Percentiles rank a stretch among this genome's conserved stretches.
Evolutionary conservation across 2,329 filamentous ascomycete genomes (phyloP).

Genomic region (Aspergillus pseudoglaucus): DNA sequence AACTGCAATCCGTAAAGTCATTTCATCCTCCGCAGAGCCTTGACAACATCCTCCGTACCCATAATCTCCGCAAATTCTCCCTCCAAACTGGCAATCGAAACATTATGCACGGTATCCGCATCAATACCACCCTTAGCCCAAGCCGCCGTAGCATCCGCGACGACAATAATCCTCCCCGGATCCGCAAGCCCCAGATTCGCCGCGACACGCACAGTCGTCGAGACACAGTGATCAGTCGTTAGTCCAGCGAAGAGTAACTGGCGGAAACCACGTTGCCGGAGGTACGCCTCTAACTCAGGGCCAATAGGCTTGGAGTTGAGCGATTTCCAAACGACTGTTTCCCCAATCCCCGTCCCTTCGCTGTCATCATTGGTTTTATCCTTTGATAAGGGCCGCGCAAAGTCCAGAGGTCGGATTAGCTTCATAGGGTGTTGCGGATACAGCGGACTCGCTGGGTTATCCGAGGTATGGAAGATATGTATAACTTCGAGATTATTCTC

Average conservation of each 20-base stretch:
- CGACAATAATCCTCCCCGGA: constrained; percentile 34
- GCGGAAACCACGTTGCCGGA: constrained; percentile 28
- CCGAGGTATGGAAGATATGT: constrained; percentile 43
- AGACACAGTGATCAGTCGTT: constrained; percentile 47
- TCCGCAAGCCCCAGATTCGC: constrained; percentile 41
- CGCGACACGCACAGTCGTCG: constrained; percentile 44
- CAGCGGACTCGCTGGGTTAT: constrained; percentile 27
- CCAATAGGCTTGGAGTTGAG: constrained; percentile 45
- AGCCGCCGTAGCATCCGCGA: constrained; percentile 43
- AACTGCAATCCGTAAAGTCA: background rate
- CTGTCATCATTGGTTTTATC: background rate
- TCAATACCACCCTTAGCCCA: constrained; percentile 39
- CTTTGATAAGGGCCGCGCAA: constrained; percentile 18
- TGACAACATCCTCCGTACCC: constrained; percentile 32
- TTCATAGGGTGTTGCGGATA: constrained; percentile 26
- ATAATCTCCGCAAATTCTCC: constrained; percentile 42
- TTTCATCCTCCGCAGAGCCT: constrained; percentile 13
- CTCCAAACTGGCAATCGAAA: constrained; percentile 40
- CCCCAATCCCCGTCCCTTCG: constrained; percentile 18
- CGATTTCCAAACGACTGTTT: constrained; percentile 38
- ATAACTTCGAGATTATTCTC: constrained; percentile 31
- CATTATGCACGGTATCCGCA: constrained; percentile 41
- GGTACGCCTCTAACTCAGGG: constrained; percentile 34
- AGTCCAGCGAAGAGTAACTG: constrained; percentile 40
- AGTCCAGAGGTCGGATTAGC: constrained; percentile 22